Evolutionary conservation across 1,284 basidiomycete species (phyloP).

Genomic region (Cryptococcus sp.): DNA sequence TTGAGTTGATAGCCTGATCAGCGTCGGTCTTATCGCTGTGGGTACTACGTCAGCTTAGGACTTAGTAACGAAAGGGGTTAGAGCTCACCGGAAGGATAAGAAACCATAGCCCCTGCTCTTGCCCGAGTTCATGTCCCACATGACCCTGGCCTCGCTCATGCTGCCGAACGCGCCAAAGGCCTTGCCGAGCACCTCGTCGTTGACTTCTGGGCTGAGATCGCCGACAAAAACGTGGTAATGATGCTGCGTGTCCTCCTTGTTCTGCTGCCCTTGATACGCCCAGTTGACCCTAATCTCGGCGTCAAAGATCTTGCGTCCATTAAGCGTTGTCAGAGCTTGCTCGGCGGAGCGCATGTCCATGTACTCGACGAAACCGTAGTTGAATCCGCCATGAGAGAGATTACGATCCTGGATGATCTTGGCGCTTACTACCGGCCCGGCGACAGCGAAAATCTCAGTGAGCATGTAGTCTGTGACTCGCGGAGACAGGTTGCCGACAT

Average conservation of each 20-base stretch:
- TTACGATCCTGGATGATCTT: conserved; percentile 99
- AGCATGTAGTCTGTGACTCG: conserved; percentile 75
- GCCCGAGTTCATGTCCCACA: conserved; percentile 99
- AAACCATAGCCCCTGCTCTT: conserved; percentile 72
- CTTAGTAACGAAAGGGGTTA: conserved; percentile 49
- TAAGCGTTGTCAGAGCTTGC: conserved; percentile 92
- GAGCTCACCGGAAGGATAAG: conserved; percentile 57
- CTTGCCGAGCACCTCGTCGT: conserved; percentile 93
- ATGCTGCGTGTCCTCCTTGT: conserved; percentile 81
- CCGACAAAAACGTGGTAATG: conserved; percentile 99
- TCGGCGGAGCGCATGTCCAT: conserved; percentile 96
- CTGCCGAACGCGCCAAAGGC: conserved; percentile 94
- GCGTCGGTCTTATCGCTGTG: conserved; percentile 95
- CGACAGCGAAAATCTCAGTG: conserved; percentile 93
- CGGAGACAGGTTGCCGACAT: conserved; percentile 94
- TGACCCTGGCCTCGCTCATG: conserved; percentile 94
- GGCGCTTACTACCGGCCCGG: conserved; percentile 91
- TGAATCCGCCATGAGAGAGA: conserved; percentile 94
- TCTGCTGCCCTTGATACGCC: conserved; percentile 93
- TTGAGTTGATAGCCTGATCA: conserved; percentile 94
- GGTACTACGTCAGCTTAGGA: conserved; percentile 79
- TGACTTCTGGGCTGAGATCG: conserved; percentile 95
- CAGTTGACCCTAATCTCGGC: conserved; percentile 96
- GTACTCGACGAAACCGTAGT: conserved; percentile 98
- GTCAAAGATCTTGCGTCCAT: conserved; percentile 97